These are phyloP conservation scores for Aulographum hederae DNA, from an alignment of 2,329 filamentous ascomycete species.

Conservation along the genomic window DNA sequence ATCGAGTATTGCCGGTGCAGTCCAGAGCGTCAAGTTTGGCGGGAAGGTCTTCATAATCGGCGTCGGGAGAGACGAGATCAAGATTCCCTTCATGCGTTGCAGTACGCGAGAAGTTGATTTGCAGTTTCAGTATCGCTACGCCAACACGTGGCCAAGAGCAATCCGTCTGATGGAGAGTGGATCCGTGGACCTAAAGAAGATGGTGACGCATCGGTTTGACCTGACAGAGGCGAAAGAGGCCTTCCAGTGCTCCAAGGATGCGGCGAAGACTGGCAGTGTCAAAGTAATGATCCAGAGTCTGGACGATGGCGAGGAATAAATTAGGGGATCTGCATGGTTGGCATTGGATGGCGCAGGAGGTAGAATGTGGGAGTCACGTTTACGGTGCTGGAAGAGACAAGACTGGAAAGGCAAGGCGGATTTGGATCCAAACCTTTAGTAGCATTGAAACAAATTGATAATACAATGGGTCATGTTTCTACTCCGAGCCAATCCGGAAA, in stretches of 20 bases:
- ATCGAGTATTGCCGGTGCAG: slow-evolving; percentile 67
- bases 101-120: slow-evolving; percentile 85
- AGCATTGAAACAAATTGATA: too few species aligned
- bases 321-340: not conserved
- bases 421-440: too few species aligned
- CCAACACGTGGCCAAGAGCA: slow-evolving; percentile 88
- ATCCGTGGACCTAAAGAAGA: slow-evolving; percentile 58
- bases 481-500: too few species aligned
- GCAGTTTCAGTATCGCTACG: slow-evolving; percentile 92
- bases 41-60: slow-evolving; percentile 96
- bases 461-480: too few species aligned
- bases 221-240: slow-evolving; percentile 78
- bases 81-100: slow-evolving; percentile 84
- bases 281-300: slow-evolving; percentile 84
- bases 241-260: slow-evolving; percentile 64
- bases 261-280: slow-evolving; percentile 82
- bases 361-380: too few species aligned
- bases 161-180: slow-evolving; percentile 76
- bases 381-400: too few species aligned
- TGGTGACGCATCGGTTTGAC: slow-evolving; percentile 76
- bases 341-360: too few species aligned
- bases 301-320: too few species aligned
- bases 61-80: slow-evolving; percentile 89
- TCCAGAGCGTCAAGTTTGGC: slow-evolving; percentile 84
- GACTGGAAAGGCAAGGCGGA: too few species aligned